Percentiles rank a stretch among this genome's conserved stretches.
Conservation (phyloP, 768 basidiomycete genomes). For the Suillus sp. region DNA sequence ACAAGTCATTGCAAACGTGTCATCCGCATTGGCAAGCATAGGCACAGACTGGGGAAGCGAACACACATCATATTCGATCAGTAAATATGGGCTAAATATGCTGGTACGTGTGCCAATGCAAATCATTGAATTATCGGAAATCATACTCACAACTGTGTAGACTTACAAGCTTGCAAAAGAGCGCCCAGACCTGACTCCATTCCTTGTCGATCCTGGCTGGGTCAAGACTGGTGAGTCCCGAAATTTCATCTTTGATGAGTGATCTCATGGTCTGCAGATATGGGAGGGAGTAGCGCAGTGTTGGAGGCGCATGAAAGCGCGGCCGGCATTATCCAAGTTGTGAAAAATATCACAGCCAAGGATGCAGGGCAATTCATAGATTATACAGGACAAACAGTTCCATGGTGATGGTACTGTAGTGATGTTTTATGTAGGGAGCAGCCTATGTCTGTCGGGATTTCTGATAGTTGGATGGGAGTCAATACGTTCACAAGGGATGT, state of each 20-base stretch:
- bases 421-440: background rate
- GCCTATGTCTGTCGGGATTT: background rate
- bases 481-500: too few relatives aligned
- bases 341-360: conserved; percentile 25
- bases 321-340: conserved; percentile 28
- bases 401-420: conserved; percentile 29
- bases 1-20: conserved; percentile 39
- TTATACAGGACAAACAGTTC: conserved; percentile 32
- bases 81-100: conserved; percentile 44
- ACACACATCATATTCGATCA: conserved; percentile 38
- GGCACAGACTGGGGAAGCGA: conserved; percentile 30
- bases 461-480: too few relatives aligned
- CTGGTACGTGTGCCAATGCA: conserved; percentile 28
- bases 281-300: conserved; percentile 35
- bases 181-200: conserved; percentile 33
- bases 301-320: conserved; percentile 36
- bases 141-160: conserved; percentile 17
- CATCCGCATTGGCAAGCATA: conserved; percentile 37
- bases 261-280: conserved; percentile 24
- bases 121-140: background rate
- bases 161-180: conserved; percentile 41
- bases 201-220: conserved; percentile 42
- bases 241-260: background rate
- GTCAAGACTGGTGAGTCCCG: conserved; percentile 37
- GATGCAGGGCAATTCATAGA: conserved; percentile 36